Evolutionary conservation across 164 flowering plant genomes (phyloP).

Genomic region (Buxus sempervirens): DNA sequence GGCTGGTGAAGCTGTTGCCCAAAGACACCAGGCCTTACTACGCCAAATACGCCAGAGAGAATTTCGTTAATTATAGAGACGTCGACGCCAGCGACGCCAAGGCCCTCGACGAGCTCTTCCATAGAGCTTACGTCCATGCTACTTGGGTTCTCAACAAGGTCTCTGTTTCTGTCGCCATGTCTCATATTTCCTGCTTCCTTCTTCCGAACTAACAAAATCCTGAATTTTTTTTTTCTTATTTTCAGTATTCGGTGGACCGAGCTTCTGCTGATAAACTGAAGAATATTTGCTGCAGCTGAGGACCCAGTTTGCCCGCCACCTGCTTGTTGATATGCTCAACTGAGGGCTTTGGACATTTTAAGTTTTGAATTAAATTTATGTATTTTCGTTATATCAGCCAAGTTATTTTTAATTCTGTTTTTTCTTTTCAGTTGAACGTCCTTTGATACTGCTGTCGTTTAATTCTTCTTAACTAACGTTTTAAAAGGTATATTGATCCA

Average conservation of each 20-base stretch:
- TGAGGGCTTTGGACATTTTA: not conserved
- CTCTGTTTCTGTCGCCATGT: constrained; percentile 1
- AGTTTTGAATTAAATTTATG: not conserved
- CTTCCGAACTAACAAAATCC: not conserved
- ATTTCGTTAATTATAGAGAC: constrained; percentile 78
- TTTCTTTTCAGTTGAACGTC: too few species aligned
- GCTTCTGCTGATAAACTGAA: constrained; percentile 51
- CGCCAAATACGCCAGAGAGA: constrained; percentile 72
- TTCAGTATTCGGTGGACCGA: constrained; percentile 63
- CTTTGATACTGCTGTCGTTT: too few species aligned
- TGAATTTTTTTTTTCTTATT: constrained; percentile 1
- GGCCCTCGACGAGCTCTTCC: constrained; percentile 54
- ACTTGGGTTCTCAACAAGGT: constrained; percentile 79
- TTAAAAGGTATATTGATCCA: too few species aligned
- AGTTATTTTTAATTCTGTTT: too few species aligned
- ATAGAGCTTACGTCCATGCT: constrained; percentile 53
- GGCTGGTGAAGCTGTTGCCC: constrained; percentile 65
- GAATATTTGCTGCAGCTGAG: constrained; percentile 35
- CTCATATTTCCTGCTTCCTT: not conserved
- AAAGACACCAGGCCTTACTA: constrained; percentile 67
- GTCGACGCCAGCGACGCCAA: constrained; percentile 41
- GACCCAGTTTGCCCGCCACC: constrained; percentile 9
- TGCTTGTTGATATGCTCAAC: constrained; percentile 28
- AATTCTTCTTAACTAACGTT: too few species aligned
- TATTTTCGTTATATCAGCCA: too few species aligned